Conservation (phyloP, 768 basidiomycete species). For the Phlegmacium glaucopus region DNA sequence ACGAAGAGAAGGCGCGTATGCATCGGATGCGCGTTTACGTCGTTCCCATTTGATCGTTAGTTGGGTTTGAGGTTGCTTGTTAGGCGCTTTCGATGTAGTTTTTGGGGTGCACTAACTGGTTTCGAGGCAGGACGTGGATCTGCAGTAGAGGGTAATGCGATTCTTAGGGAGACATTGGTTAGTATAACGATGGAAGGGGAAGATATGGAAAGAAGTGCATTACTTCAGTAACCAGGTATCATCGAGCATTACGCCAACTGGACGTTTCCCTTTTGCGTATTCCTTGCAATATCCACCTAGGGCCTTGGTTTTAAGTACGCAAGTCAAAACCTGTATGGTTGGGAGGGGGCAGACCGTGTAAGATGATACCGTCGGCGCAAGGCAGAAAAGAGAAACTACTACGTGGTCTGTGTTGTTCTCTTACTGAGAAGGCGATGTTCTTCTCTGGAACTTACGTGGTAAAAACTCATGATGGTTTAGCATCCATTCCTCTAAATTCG, state of each 20-base stretch:
- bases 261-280: conserved; percentile 81
- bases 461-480: conserved; percentile 67
- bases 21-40: conserved; percentile 66
- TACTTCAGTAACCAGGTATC: conserved; percentile 88
- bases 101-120: background rate
- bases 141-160: conserved; percentile 19
- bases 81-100: conserved; percentile 7
- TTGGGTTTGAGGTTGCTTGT: conserved; percentile 33
- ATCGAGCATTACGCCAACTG: conserved; percentile 82
- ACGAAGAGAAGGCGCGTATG: conserved; percentile 66
- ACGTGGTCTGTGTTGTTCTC: conserved; percentile 58
- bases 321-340: background rate
- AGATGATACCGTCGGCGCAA: conserved; percentile 69
- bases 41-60: conserved; percentile 77
- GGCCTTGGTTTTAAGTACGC: background rate
- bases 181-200: background rate
- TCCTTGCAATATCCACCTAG: conserved; percentile 92
- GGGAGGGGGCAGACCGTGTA: conserved; percentile 61
- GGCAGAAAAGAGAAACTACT: conserved; percentile 87
- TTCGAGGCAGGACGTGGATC: conserved; percentile 14
- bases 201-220: conserved; percentile 12
- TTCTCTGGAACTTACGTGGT: background rate
- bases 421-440: background rate
- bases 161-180: conserved; percentile 7
- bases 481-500: conserved; percentile 67